A percentile compares a stretch with the other conserved stretches of the same genome.
phyloP scores from a whole-genome alignment of 495 filamentous ascomycete genomes.

The Chaetomium cochliodes region DNA sequence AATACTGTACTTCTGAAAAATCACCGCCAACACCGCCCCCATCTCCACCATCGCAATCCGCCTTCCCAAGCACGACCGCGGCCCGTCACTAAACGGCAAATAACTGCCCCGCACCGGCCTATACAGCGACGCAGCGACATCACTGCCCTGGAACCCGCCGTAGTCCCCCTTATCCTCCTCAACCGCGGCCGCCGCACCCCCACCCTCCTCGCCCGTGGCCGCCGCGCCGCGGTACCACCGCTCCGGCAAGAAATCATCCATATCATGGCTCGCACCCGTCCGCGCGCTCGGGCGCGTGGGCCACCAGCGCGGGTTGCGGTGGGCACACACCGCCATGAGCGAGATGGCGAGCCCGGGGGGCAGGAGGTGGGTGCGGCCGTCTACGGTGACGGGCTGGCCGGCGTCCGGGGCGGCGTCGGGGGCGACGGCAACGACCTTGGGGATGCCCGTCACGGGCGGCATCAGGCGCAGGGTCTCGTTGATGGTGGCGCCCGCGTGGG shows the following conservation, averaged over 20 bases:
- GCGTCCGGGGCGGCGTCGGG: no score
- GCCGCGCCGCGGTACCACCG: constrained; percentile 44
- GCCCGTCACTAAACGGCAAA: constrained; percentile 72
- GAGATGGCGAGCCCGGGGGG: constrained; percentile 49
- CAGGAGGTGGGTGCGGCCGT: constrained; percentile 51
- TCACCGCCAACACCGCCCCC: constrained; percentile 61
- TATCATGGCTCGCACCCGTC: constrained; percentile 34
- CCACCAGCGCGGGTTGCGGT: constrained; percentile 66
- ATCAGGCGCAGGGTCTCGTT: constrained; percentile 66
- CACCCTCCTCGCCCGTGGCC: constrained; percentile 19
- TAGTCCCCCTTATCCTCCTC: constrained; percentile 50
- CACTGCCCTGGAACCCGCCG: constrained; percentile 53
- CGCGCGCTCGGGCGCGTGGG: constrained; percentile 46
- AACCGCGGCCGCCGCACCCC: neutral
- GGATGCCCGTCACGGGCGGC: constrained; percentile 60
- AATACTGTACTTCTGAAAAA: constrained; percentile 63
- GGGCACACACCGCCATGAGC: constrained; percentile 47
- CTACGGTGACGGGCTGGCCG: constrained; percentile 53
- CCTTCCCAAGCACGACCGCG: constrained; percentile 64
- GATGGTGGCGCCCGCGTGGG: constrained; percentile 64
- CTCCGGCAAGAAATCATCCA: constrained; percentile 49
- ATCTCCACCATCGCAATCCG: constrained; percentile 78
- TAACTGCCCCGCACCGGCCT: constrained; percentile 62
- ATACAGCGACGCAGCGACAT: constrained; percentile 56
- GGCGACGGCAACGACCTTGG: constrained; percentile 59